A percentile compares a stretch with the other conserved stretches of the same genome.
Evolutionary conservation across 2,329 filamentous ascomycete genomes (phyloP).

Genomic region (Neopestalotiopsis sp.): DNA sequence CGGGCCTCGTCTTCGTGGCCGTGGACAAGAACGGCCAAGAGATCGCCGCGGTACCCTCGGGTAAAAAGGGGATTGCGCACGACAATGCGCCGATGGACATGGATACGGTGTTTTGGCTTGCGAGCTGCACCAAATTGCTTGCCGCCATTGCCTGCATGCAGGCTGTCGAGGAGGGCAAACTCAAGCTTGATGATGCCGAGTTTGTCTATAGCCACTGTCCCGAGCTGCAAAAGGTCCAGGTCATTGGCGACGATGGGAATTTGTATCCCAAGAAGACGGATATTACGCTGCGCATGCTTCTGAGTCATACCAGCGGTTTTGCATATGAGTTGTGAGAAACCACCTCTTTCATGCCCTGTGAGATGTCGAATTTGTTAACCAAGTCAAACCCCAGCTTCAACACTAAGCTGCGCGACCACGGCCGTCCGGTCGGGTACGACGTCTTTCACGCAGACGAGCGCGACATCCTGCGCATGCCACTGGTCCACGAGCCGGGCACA

Average conservation of each 20-base stretch:
- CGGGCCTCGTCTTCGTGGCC: slow-evolving; percentile 28
- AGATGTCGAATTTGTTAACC: background rate
- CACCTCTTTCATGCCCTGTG: background rate
- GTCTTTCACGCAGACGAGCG: slow-evolving; percentile 60
- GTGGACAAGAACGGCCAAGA: slow-evolving; percentile 53
- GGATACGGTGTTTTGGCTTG: slow-evolving; percentile 65
- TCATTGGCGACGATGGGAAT: slow-evolving; percentile 45
- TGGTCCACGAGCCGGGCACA: slow-evolving; percentile 68
- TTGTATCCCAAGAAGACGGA: slow-evolving; percentile 48
- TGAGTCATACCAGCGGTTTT: slow-evolving; percentile 61
- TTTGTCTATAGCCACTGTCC: slow-evolving; percentile 52
- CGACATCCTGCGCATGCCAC: slow-evolving; percentile 53
- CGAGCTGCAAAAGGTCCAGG: slow-evolving; percentile 52
- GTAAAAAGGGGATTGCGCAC: slow-evolving; percentile 47
- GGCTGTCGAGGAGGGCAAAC: slow-evolving; percentile 55
- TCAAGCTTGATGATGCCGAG: slow-evolving; percentile 53
- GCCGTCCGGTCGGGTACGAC: slow-evolving; percentile 55
- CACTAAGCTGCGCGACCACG: slow-evolving; percentile 50
- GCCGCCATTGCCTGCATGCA: slow-evolving; percentile 60
- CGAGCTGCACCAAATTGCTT: slow-evolving; percentile 63
- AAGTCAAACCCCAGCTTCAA: slow-evolving; percentile 33
- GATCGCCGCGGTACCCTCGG: slow-evolving; percentile 52
- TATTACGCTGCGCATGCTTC: slow-evolving; percentile 63
- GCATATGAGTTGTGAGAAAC: slow-evolving; percentile 52
- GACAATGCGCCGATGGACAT: slow-evolving; percentile 57